Evolutionary conservation across 345 rosid genomes (phyloP), one percentile per base, ranked within the genome.

Genomic region (Hypericum perforatum): DNA sequence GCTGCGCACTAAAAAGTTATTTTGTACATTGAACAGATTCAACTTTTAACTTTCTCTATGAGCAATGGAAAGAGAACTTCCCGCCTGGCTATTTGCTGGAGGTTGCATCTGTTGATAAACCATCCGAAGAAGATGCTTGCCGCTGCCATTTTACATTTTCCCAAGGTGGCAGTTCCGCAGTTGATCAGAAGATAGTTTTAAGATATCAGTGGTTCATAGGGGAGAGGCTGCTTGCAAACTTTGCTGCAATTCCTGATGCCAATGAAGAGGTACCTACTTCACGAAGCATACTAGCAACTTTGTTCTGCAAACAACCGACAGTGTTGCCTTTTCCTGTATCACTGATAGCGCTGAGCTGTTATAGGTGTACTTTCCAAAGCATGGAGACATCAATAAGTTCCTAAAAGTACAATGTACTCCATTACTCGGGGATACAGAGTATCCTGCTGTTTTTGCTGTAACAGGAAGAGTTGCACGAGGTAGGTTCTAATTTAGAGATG

Each of bases 361-460:
- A 22, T 22, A 91, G 98, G 92, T 78, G 49, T 91, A 78, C 70
- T 85, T 92, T 96, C 96, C 98, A 60, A 87, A 80, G 77, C 83
- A 67, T 68, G 95, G 68, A 70, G 92, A 91, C 63, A 77, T 91
- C 60, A 75, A 67, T 58, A 87, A 76, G 74, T 63, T 87, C 70
- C 72, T 91, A 43, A 91, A 85, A 70, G 90, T 81, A 56, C 86
- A 81, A 67, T 91, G 98, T 60, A 75, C 73, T 44, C 82, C 90
- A 38, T 63, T 73, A 43, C 54, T 82, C 60, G 95, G 82, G 47
- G 86, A 77, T 65, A 82, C 72, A 14, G 85, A 79, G 50, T 87
- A 78, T 74, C 82, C 92, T 61, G 52, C 88, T 58, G 63, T 91
- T 60, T 91, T 76, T 83, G 95, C 90, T 47, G 62, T 91, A 57